Percentiles rank a stretch among this genome's conserved stretches.
phyloP scores from a whole-genome alignment of 1,139 yeast genomes.

The Hyphopichia wangnamkhiaoensis region DNA sequence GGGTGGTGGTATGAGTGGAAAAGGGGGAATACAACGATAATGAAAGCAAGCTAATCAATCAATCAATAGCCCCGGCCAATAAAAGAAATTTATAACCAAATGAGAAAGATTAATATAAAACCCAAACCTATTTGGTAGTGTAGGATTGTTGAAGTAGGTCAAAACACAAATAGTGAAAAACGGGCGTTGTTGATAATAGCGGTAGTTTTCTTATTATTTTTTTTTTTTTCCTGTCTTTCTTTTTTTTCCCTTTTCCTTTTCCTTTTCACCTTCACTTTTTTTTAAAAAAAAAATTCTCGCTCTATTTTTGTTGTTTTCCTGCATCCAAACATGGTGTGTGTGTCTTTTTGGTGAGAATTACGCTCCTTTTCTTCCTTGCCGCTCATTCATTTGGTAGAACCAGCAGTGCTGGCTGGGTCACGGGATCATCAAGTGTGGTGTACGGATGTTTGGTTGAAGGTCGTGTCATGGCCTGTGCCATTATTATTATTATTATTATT shows the following conservation, averaged over 20 bases:
- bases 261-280: background rate
- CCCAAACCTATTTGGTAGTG: background rate
- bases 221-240: background rate
- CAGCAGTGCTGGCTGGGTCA: too few relatives aligned
- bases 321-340: too few relatives aligned
- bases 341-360: too few relatives aligned
- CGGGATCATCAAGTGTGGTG: background rate
- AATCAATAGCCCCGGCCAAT: background rate
- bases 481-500: too few relatives aligned
- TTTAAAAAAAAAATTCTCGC: too few relatives aligned
- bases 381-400: too few relatives aligned
- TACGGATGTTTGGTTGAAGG: background rate
- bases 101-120: background rate
- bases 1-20: too few relatives aligned
- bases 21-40: too few relatives aligned
- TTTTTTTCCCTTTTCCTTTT: background rate
- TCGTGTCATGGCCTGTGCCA: too few relatives aligned
- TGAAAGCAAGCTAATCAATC: too few relatives aligned
- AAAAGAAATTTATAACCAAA: background rate
- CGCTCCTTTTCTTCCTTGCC: too few relatives aligned
- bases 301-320: too few relatives aligned
- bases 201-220: background rate
- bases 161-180: background rate
- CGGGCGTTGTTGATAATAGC: constrained; percentile 1
- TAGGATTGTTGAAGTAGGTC: background rate